These are phyloP conservation scores for Blastobotrys chiropterorum DNA, from an alignment of 805 yeast species.

Conservation along the genomic window DNA sequence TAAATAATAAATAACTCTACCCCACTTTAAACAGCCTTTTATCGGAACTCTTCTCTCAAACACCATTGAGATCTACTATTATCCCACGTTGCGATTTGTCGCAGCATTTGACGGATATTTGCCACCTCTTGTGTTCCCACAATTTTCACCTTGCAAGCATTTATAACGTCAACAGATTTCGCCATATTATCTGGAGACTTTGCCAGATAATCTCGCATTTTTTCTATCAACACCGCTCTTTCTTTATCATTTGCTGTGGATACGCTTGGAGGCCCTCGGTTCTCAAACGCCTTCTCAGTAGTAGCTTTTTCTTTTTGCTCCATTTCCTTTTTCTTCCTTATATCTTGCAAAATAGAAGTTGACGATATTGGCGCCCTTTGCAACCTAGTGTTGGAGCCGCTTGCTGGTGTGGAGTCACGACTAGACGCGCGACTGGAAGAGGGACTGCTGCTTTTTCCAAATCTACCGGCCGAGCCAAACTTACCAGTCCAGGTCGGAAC, in stretches of 20 bases:
- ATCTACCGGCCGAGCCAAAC: slow-evolving; percentile 76
- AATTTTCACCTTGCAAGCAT: slow-evolving; percentile 34
- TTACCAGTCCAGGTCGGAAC: slow-evolving; percentile 96
- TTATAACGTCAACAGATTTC: slow-evolving; percentile 44
- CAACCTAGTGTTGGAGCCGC: neutral
- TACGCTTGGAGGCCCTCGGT: neutral
- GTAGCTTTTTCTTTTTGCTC: slow-evolving; percentile 28
- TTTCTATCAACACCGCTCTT: slow-evolving; percentile 27
- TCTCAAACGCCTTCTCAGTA: neutral
- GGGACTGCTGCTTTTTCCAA: slow-evolving; percentile 26
- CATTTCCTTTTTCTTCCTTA: slow-evolving; percentile 42
- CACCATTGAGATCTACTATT: too few species aligned
- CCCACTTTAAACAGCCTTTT: too few species aligned
- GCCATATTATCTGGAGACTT: slow-evolving; percentile 37
- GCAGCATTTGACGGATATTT: slow-evolving; percentile 60
- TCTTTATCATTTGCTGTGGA: neutral
- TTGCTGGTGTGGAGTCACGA: neutral
- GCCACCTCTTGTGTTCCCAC: slow-evolving; percentile 50
- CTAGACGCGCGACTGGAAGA: slow-evolving; percentile 3
- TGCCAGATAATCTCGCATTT: slow-evolving; percentile 37
- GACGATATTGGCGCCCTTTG: too few species aligned
- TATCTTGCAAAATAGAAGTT: slow-evolving; percentile 41
- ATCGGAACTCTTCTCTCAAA: too few species aligned
- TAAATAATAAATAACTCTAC: too few species aligned
- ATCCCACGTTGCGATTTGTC: slow-evolving; percentile 67